These are phyloP conservation scores for Aspergillus floridensis DNA, from an alignment of 2,329 filamentous ascomycete species.

Conservation along the genomic window DNA sequence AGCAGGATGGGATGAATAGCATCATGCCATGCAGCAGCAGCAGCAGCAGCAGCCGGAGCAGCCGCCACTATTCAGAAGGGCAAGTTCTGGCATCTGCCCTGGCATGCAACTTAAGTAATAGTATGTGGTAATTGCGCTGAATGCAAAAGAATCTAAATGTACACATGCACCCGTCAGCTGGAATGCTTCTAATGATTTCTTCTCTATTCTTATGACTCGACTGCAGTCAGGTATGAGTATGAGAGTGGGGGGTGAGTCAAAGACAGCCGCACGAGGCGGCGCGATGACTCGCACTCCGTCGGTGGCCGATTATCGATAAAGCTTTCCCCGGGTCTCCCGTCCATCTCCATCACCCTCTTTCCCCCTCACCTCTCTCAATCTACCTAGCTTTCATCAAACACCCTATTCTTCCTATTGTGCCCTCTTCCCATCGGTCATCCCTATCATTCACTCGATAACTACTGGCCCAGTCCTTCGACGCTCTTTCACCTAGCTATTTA, in stretches of 20 bases:
- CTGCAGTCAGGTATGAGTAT: neutral
- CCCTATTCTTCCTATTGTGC: neutral
- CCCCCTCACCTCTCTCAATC: slow-evolving; percentile 1
- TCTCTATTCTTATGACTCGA: neutral
- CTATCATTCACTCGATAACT: neutral
- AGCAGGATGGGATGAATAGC: neutral
- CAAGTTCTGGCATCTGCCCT: neutral
- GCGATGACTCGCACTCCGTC: slow-evolving; percentile 27
- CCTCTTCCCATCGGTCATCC: neutral
- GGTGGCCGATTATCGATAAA: slow-evolving; percentile 30
- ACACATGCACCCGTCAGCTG: neutral
- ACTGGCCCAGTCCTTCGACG: neutral
- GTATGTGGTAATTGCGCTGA: neutral
- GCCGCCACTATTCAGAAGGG: too few species aligned
- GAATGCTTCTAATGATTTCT: neutral
- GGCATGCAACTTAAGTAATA: neutral
- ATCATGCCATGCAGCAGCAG: neutral
- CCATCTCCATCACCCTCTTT: slow-evolving; percentile 8
- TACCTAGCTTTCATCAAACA: neutral
- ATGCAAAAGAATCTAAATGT: neutral
- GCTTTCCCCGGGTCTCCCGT: slow-evolving; percentile 14
- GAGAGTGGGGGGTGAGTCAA: slow-evolving; percentile 17
- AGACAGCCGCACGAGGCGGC: slow-evolving; percentile 11
- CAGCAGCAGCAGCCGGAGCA: neutral
- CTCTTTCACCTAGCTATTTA: slow-evolving; percentile 1